Conservation (phyloP, 2,329 filamentous ascomycete species). For the Sclerotinia minor region DNA sequence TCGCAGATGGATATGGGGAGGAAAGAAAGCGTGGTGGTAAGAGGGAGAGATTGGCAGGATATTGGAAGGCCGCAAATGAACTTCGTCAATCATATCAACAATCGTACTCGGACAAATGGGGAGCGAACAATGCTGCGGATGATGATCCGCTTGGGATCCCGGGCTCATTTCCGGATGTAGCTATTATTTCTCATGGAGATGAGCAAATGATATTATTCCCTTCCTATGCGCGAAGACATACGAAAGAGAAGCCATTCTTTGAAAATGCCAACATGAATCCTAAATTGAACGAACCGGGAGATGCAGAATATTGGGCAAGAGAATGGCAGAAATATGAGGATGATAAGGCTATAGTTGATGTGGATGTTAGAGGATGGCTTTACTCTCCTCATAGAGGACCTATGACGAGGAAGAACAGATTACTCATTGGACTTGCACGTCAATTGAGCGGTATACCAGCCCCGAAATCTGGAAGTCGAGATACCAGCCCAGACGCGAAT, state of each 20-base stretch:
- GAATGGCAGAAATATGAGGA: conserved; percentile 81
- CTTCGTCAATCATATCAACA: conserved; percentile 66
- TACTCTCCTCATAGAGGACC: conserved; percentile 84
- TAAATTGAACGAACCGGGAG: conserved; percentile 49
- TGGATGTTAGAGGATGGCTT: conserved; percentile 94
- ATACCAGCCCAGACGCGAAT: conserved; percentile 37
- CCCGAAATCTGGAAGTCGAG: conserved; percentile 36
- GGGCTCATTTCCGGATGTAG: conserved; percentile 78
- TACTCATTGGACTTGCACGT: conserved; percentile 82
- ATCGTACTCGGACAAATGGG: conserved; percentile 51
- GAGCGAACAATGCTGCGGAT: conserved; percentile 46
- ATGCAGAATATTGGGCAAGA: conserved; percentile 73
- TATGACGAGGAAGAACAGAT: conserved; percentile 81
- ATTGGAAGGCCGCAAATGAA: conserved; percentile 71
- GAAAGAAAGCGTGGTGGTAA: conserved; percentile 64
- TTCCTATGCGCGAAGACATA: conserved; percentile 71
- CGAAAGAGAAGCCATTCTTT: conserved; percentile 38
- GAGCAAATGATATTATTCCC: conserved; percentile 96
- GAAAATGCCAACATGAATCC: conserved; percentile 45
- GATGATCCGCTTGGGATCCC: conserved; percentile 57
- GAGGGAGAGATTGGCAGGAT: conserved; percentile 74
- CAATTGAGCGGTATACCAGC: conserved; percentile 82
- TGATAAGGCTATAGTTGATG: conserved; percentile 83
- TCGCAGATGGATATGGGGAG: conserved; percentile 40
- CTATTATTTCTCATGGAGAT: conserved; percentile 75